phyloP scores from a whole-genome alignment of 306 rosid genomes.

The Vigna angularis region DNA sequence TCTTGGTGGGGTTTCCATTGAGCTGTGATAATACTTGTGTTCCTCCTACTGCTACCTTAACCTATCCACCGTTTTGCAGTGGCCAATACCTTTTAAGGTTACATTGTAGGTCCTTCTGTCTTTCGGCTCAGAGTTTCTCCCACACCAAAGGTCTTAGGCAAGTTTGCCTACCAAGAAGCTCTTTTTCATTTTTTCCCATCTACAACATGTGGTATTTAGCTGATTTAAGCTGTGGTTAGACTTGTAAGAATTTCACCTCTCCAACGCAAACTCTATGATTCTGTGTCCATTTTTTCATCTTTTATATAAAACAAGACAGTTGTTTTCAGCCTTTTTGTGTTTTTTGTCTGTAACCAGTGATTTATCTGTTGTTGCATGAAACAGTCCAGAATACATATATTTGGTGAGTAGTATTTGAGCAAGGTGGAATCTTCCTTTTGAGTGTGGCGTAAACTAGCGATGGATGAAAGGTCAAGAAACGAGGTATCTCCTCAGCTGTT shows the following conservation, averaged over 20 bases:
- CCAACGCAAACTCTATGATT: not conserved
- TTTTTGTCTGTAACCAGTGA: not conserved
- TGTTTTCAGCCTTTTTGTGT: not conserved
- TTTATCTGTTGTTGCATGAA: slow-evolving; percentile 36
- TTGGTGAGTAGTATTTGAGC: slow-evolving; percentile 2
- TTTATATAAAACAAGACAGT: not conserved
- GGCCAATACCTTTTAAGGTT: slow-evolving; percentile 27
- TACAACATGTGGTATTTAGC: slow-evolving; percentile 40
- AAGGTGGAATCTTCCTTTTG: slow-evolving; percentile 2
- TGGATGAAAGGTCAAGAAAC: slow-evolving; percentile 68
- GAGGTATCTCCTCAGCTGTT: slow-evolving; percentile 65
- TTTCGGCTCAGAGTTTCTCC: not conserved
- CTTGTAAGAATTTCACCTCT: not conserved
- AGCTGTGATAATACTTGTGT: slow-evolving; percentile 38
- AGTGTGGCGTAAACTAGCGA: slow-evolving; percentile 22
- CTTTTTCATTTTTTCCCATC: slow-evolving; percentile 13
- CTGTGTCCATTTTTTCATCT: not conserved
- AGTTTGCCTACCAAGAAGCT: not conserved
- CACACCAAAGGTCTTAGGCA: not conserved
- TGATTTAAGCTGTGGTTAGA: slow-evolving; percentile 50
- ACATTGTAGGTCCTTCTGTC: not conserved
- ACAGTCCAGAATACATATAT: slow-evolving; percentile 20
- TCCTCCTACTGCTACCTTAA: not conserved
- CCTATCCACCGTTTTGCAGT: slow-evolving; percentile 4
- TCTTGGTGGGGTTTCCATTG: slow-evolving; percentile 46